These are phyloP conservation scores for Tirmania nivea DNA, from an alignment of 495 filamentous ascomycete genomes.

Conservation along the genomic window DNA sequence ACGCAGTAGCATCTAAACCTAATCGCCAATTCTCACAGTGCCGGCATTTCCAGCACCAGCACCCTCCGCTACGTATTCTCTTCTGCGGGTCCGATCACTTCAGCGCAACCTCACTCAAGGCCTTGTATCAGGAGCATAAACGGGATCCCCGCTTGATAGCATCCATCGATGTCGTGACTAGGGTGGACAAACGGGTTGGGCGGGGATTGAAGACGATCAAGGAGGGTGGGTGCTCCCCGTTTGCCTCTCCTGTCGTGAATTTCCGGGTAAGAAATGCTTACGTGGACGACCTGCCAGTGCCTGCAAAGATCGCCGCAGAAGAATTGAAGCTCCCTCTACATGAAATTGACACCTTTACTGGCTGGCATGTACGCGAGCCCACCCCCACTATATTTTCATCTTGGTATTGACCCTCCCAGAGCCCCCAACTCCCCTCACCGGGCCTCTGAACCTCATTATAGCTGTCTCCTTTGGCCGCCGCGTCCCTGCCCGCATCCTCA, in stretches of 20 bases:
- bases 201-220: slow-evolving; percentile 47
- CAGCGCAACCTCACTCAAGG: slow-evolving; percentile 56
- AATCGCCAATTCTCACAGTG: too few relatives aligned
- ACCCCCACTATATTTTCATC: neutral
- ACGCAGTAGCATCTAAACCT: too few relatives aligned
- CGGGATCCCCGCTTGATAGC: slow-evolving; percentile 35
- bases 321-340: slow-evolving; percentile 44
- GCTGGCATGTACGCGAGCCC: slow-evolving; percentile 42
- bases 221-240: slow-evolving; percentile 32
- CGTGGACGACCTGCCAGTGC: slow-evolving; percentile 12
- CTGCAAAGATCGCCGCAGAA: slow-evolving; percentile 44
- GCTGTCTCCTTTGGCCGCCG: slow-evolving; percentile 93
- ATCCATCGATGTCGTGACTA: slow-evolving; percentile 75
- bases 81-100: slow-evolving; percentile 93
- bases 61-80: slow-evolving; percentile 56
- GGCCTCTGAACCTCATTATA: slow-evolving; percentile 56
- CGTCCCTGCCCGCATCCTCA: slow-evolving; percentile 55
- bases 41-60: too few relatives aligned
- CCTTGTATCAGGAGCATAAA: slow-evolving; percentile 39
- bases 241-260: slow-evolving; percentile 2
- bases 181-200: slow-evolving; percentile 52
- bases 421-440: neutral
- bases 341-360: slow-evolving; percentile 53
- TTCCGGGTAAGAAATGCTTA: slow-evolving; percentile 1
- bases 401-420: too few relatives aligned